Evolutionary conservation across 1,284 basidiomycete genomes (phyloP), one percentile per base, ranked within the genome.

Genomic region (Leccinum colubrinum): DNA sequence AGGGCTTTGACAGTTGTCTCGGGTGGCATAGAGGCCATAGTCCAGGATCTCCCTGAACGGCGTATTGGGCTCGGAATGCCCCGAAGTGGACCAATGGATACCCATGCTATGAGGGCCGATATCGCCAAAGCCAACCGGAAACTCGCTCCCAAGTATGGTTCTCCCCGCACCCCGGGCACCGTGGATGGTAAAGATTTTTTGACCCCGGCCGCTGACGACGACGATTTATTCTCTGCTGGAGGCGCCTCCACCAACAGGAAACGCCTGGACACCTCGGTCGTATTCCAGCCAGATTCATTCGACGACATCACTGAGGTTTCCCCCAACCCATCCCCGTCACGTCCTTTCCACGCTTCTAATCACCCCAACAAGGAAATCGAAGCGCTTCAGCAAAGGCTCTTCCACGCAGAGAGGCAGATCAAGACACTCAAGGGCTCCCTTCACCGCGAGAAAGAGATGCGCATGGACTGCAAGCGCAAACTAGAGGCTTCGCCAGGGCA

Each of bases 381-480:
- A 69, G 84, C 86, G 0, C 77, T 93, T 20, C 88, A 92, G 64
- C 88, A 92, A 68, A 81, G 87, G 30, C 81, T 94, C 41, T 88
- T 90, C 12, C 92, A 94, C 74, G 90, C 93, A 6, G 90, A 94
- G 70, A 79, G 91, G 59, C 90, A 92, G 70, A 90, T 95, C 69
- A 83, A 81, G 64, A 93, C 91, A 5, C 81, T 95, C 62, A 90
- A 92, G 71, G 84, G 86, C 52, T 87, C 87, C 1, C 72, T 95
- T 54, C 85, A 87, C 70, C 81, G 91, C 62, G 93, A 94, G 79
- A 94, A 93, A 76, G 88, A 90, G 78, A 75, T 86, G 65, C 83
- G 87, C 55, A 83, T 93, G 72, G 86, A 88, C 62, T 83, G 84
- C 68, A 79, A 77, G 67, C 80, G 83, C 61, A 83, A 80, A 66